A percentile compares a stretch with the other conserved stretches of the same genome.
phyloP scores from a whole-genome alignment of 768 basidiomycete genomes.

The Lentinula detonsa region DNA sequence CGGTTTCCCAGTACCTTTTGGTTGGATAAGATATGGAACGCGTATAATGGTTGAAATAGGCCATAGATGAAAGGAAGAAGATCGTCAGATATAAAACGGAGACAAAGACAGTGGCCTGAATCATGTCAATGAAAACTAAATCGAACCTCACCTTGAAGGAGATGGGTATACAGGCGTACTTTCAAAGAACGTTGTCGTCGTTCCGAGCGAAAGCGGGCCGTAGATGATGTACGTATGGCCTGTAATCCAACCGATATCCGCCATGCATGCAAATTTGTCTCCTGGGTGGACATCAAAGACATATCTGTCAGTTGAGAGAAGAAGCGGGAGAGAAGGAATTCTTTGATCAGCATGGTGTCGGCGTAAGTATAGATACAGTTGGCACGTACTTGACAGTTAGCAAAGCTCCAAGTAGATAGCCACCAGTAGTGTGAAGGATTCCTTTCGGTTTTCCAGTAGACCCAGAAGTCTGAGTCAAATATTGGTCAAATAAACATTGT shows the following conservation, averaged over 20 bases:
- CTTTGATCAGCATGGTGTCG: not conserved
- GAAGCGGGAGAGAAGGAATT: not conserved
- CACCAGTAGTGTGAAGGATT: slow-evolving; percentile 84
- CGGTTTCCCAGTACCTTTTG: slow-evolving; percentile 86
- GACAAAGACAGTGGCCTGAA: not conserved
- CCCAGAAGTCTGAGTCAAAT: slow-evolving; percentile 68
- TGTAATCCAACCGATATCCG: slow-evolving; percentile 98
- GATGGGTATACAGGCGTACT: slow-evolving; percentile 96
- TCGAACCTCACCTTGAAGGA: slow-evolving; percentile 44
- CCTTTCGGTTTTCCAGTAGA: slow-evolving; percentile 97
- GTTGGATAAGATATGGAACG: not conserved
- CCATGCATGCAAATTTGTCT: slow-evolving; percentile 97
- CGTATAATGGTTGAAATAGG: not conserved
- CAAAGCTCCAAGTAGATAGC: slow-evolving; percentile 88
- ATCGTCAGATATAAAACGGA: not conserved
- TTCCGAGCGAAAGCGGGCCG: slow-evolving; percentile 84
- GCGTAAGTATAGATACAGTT: not conserved
- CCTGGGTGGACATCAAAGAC: slow-evolving; percentile 98
- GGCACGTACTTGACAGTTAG: slow-evolving; percentile 83
- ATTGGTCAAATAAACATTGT: slow-evolving; percentile 3
- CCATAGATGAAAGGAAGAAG: not conserved
- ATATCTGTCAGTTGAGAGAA: not conserved
- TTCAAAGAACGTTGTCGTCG: slow-evolving; percentile 89
- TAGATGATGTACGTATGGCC: slow-evolving; percentile 97
- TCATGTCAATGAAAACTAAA: not conserved